These are phyloP conservation scores for Zelonia costaricensis DNA, from an alignment of 208 protist genomes.

Conservation along the genomic window DNA sequence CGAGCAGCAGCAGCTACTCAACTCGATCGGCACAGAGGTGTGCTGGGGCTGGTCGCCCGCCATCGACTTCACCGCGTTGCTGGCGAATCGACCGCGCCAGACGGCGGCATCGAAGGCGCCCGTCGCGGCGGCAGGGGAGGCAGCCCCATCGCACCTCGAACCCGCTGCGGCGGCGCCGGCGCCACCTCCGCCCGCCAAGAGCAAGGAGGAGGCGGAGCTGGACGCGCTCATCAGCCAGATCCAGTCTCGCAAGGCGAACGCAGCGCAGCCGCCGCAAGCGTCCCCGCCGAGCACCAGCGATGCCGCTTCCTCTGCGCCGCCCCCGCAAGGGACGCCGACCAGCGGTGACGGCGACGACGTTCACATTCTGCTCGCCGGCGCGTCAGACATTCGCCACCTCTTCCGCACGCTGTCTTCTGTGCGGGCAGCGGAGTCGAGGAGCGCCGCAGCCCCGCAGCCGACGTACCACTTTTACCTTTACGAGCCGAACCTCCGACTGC, in stretches of 20 bases:
- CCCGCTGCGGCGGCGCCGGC: background rate
- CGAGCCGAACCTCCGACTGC: slow-evolving; percentile 84
- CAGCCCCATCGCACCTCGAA: background rate
- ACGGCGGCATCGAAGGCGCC: background rate
- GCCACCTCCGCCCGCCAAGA: background rate
- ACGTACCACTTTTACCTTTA: slow-evolving; percentile 88
- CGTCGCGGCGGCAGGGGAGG: background rate
- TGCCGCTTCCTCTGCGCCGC: background rate
- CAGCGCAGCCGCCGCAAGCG: background rate
- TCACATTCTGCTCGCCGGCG: slow-evolving; percentile 71
- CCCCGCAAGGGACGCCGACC: background rate
- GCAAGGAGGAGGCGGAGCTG: slow-evolving; percentile 34
- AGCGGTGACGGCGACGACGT: slow-evolving; percentile 17
- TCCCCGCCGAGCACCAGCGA: background rate
- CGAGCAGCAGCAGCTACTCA: slow-evolving; percentile 80
- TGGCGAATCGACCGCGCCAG: slow-evolving; percentile 23
- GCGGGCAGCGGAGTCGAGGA: slow-evolving; percentile 27
- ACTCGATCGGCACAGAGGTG: slow-evolving; percentile 82
- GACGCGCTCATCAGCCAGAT: slow-evolving; percentile 51
- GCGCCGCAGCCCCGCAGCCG: background rate
- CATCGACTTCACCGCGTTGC: slow-evolving; percentile 66
- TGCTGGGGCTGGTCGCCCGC: slow-evolving; percentile 91
- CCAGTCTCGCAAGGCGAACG: slow-evolving; percentile 5
- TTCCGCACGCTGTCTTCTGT: slow-evolving; percentile 75
- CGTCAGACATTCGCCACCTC: slow-evolving; percentile 85